Evolutionary conservation across 345 rosid species (phyloP).

Genomic region (Bruguiera sexangula): DNA sequence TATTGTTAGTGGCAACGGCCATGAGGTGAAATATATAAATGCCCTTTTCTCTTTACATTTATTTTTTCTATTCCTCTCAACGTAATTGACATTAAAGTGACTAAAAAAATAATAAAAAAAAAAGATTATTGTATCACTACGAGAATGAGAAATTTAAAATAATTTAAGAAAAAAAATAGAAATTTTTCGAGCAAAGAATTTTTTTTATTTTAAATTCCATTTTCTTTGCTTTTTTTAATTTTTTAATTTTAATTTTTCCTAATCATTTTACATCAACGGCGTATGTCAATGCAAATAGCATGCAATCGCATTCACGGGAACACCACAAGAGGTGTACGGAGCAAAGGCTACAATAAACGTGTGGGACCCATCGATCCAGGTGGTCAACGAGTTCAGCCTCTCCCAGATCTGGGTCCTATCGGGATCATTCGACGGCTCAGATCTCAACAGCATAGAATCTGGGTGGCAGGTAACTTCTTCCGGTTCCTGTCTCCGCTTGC

Average conservation of each 20-base stretch:
- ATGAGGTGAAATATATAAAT: conserved; percentile 17
- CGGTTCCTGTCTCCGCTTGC: conserved; percentile 26
- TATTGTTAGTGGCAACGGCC: conserved; percentile 56
- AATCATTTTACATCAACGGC: neutral
- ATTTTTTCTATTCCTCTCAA: no score
- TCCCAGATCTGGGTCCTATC: conserved; percentile 38
- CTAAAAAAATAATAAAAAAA: no score
- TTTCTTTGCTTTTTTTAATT: neutral
- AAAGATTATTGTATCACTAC: no score
- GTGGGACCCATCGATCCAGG: conserved; percentile 34
- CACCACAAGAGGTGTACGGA: conserved; percentile 26
- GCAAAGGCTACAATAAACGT: conserved; percentile 35
- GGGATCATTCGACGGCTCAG: conserved; percentile 39
- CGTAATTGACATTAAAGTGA: no score
- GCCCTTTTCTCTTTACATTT: no score
- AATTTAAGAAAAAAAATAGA: no score
- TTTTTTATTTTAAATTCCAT: neutral
- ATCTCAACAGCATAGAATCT: conserved; percentile 42
- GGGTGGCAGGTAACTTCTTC: conserved; percentile 43
- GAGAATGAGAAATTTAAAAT: no score
- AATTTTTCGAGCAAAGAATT: neutral
- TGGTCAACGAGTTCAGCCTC: conserved; percentile 36
- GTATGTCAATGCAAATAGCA: conserved; percentile 9
- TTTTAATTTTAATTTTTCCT: neutral
- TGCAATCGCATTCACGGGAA: conserved; percentile 36